phyloP scores from a whole-genome alignment of 2,329 filamentous ascomycete species.

The Talaromyces sp. region DNA sequence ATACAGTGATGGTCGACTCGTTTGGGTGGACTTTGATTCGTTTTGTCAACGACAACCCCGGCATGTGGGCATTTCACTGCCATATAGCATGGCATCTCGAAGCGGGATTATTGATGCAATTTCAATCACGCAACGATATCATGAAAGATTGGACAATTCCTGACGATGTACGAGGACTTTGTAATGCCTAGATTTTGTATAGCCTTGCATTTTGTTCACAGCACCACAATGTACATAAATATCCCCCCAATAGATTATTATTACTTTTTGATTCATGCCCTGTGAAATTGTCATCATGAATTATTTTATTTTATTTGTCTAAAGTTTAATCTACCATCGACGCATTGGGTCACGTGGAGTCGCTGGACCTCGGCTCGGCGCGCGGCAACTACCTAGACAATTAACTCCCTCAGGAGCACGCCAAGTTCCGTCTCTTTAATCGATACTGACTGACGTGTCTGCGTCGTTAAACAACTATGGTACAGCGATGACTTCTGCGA shows the following conservation, averaged over 20 bases:
- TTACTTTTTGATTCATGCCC: neutral
- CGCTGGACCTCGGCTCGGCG: conserved; percentile 7
- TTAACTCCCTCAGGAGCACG: neutral
- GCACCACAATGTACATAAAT: neutral
- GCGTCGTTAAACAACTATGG: conserved; percentile 20
- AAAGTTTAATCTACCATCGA: neutral
- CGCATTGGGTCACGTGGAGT: neutral
- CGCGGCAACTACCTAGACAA: neutral
- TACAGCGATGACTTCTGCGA: conserved; percentile 51
- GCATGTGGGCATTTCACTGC: conserved; percentile 21
- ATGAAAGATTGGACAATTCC: conserved; percentile 8
- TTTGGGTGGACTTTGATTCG: conserved; percentile 18
- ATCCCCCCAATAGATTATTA: neutral
- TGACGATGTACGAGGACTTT: conserved; percentile 3
- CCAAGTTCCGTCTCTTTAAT: neutral
- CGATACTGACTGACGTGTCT: neutral
- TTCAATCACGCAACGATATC: conserved; percentile 6
- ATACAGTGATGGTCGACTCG: conserved; percentile 15
- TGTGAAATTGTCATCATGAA: neutral
- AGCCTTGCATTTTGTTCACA: neutral
- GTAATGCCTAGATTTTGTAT: neutral
- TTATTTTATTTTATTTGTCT: neutral
- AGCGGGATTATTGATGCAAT: conserved; percentile 16
- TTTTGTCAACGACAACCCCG: conserved; percentile 20
- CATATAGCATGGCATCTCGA: conserved; percentile 22